Conservation (phyloP, 495 filamentous ascomycete genomes). For the Stereocaulon alpinum region DNA sequence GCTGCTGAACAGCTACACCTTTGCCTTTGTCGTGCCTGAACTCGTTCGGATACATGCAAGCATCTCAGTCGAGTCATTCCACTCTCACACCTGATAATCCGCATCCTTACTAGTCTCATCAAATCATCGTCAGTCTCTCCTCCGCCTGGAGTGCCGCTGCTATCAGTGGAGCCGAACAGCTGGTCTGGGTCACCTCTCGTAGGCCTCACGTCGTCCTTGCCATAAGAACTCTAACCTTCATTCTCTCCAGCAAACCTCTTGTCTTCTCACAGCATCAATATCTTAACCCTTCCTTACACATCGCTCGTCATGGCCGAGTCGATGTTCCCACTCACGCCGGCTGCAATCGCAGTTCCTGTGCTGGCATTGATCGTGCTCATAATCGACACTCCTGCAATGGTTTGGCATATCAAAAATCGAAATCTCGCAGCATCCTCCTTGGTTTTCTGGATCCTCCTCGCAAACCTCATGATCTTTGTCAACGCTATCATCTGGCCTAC, state of each 20-base stretch:
- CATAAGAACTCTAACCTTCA: too few relatives aligned
- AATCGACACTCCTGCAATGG: constrained; percentile 44
- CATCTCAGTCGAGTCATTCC: background rate
- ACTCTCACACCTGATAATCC: background rate
- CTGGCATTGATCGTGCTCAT: constrained; percentile 48
- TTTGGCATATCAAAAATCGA: constrained; percentile 46
- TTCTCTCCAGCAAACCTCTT: background rate
- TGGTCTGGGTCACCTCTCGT: background rate
- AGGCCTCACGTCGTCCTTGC: background rate
- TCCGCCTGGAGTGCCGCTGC: background rate
- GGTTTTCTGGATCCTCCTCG: constrained; percentile 50
- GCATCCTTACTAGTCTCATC: background rate
- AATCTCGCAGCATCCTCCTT: constrained; percentile 54
- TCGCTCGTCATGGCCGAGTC: constrained; percentile 13
- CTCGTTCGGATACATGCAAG: background rate
- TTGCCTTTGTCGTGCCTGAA: background rate
- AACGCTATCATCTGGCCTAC: constrained; percentile 77
- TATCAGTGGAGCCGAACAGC: background rate
- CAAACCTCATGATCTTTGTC: constrained; percentile 59
- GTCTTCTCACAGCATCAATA: background rate
- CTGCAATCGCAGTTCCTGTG: constrained; percentile 33
- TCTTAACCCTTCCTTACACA: background rate
- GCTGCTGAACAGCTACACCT: background rate
- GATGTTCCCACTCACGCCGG: constrained; percentile 33
- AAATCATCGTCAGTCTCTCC: background rate